Base-by-base conservation (phyloP, 257 asterid genomes). In the Gardenia jasminoides region DNA sequence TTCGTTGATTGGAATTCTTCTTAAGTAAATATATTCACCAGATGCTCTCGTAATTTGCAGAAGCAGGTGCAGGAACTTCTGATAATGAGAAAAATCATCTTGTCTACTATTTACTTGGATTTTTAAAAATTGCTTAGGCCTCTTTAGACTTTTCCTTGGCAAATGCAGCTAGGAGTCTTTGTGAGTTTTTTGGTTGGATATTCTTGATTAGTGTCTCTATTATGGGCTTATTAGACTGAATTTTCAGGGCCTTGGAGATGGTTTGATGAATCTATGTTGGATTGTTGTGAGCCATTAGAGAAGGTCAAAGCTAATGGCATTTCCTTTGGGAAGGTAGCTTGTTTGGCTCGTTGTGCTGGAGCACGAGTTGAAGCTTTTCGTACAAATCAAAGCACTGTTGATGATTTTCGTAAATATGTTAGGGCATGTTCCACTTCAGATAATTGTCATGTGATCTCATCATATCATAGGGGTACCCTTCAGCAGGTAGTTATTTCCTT, bases 231-330 rank as follows among this genome's bases (percentile, higher is more conserved):
- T 76, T 56, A 76, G 78, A 85, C 50, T 80, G 80, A 58, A 59
- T 77, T 73, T 41, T 10, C 88, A 96, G 99, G 99, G 78, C 98
- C 99, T 77, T 96, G 99, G 99, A 91, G 99, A 86, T 96, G 99
- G 99, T 96, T 96, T 78, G 99, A 96, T 80, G 99, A 96, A 86
- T 92, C 92, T 65, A 96, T 96, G 99, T 74, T 96, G 89, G 99
- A 96, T 84, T 96, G 99, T 77, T 96, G 99, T 78, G 99, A 96
- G 87, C 95, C 99, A 67, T 83, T 96, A 81, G 99, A 96, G 78
- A 93, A 92, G 88, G 96, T 96, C 61, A 96, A 93, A 90, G 94
- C 88, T 72, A 84, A 86, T 84, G 98, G 99, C 74, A 91, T 96
- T 79, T 83, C 99, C 26, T 96, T 96, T 78, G 98, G 97, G 80